phyloP scores from a whole-genome alignment of 2,329 filamentous ascomycete species.

The Didymosphaeria variabile region DNA sequence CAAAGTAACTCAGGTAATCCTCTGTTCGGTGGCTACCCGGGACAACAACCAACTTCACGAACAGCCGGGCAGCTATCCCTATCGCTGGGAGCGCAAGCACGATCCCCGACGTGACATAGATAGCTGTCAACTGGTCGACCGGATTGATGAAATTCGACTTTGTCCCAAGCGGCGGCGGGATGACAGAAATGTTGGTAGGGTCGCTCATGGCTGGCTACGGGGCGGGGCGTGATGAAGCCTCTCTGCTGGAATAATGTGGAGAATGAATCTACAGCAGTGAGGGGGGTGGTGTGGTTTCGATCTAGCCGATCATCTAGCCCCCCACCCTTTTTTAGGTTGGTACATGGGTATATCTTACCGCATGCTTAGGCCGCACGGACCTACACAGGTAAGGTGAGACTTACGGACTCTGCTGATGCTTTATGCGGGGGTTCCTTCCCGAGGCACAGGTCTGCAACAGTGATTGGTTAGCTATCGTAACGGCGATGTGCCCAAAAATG shows the following conservation, averaged over 20 bases:
- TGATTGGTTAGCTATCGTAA: neutral
- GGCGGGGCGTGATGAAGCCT: neutral
- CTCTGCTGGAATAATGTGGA: neutral
- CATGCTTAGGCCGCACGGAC: constrained; percentile 6
- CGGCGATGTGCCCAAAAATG: too few species aligned
- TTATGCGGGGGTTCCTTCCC: neutral
- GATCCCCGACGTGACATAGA: constrained; percentile 3
- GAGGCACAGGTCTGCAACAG: constrained; percentile 1
- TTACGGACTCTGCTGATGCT: constrained; percentile 1
- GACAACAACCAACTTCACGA: constrained; percentile 9
- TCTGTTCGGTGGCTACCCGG: constrained; percentile 4
- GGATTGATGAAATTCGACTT: constrained; percentile 9
- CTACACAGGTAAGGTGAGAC: neutral
- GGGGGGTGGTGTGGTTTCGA: constrained; percentile 2
- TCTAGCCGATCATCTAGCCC: neutral
- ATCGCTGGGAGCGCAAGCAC: neutral
- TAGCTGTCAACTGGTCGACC: constrained; percentile 3
- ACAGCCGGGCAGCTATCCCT: constrained; percentile 3
- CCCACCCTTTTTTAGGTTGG: neutral
- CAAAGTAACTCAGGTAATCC: constrained; percentile 9
- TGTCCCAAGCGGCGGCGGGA: neutral
- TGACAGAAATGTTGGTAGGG: constrained; percentile 3
- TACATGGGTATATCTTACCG: neutral
- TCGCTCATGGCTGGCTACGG: neutral
- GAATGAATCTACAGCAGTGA: constrained; percentile 4